Evolutionary conservation across 352 stramenopile species (phyloP), one percentile per base, ranked within the genome.

Genomic region (Saprolegnia diclina): DNA sequence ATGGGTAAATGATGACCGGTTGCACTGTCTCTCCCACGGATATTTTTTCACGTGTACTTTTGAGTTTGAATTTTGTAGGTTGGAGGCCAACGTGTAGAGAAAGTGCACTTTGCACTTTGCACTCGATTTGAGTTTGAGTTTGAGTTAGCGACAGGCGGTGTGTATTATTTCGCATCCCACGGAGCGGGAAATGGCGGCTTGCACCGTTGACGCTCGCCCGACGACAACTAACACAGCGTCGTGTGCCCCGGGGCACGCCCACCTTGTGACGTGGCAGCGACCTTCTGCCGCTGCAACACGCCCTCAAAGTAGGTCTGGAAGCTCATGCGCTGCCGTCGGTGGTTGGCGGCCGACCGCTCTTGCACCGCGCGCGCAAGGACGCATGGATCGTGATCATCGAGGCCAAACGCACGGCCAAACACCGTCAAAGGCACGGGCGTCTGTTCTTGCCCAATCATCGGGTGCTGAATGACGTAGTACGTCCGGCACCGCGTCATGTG

Each of bases 381-480:
- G 11, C 24, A 7, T 1, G 3, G 52, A 11, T 59, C 13, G 35
- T 24, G 11, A 11, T 14, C 35, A 1, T 14, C 11, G 7, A 59
- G 13, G 24, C 35, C 24, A 4, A 59, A 59, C 13, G 19, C 35
- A 9, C 24, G 3, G 19, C 11, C 52, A 24, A 59, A 59, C 11
- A 13, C 52, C 3, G 24, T 7, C 11, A 59, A n/a, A 11, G 52
- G 3, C 13, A 59, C 24, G 16, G 3, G 13, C 16, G 24, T 42
- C 13, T 59, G 52, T 3, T 24, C 11, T 1, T 3, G 35, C 1
- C 52, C 35, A 9, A 35, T 2, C 2, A 59, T 59, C 1, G 52
- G 52, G 35, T 59, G 52, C 52, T 59, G 52, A 24, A 59, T 59
- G 11, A n/a, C 19, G 9, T 59, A 59, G 52, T 59, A 59, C 16